These are phyloP conservation scores for Aspergillus eucalypticola DNA, from an alignment of 2,329 filamentous ascomycete genomes.

Conservation along the genomic window DNA sequence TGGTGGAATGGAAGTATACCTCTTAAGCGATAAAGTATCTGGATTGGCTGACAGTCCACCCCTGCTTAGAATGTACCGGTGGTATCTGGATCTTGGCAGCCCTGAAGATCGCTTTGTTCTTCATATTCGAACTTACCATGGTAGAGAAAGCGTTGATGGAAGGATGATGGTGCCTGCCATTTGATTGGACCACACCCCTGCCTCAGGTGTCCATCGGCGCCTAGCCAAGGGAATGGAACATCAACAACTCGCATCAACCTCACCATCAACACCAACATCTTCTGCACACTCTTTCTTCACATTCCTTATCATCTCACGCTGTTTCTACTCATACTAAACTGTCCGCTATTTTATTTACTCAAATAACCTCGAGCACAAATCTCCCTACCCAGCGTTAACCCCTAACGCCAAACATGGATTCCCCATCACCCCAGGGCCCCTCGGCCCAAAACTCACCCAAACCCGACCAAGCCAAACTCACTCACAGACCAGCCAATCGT, in stretches of 20 bases:
- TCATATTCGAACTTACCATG: no score
- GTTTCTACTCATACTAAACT: no score
- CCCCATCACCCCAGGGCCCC: constrained; percentile 26
- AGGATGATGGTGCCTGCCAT: background rate
- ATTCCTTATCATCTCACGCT: background rate
- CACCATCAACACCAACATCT: background rate
- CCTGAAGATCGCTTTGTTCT: no score
- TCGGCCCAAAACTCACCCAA: constrained; percentile 28
- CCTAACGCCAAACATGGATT: constrained; percentile 26
- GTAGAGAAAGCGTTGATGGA: background rate
- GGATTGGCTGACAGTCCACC: no score
- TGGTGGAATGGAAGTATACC: no score
- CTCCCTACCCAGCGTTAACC: background rate
- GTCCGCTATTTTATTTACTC: background rate
- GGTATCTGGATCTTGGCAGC: no score
- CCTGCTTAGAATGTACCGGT: no score
- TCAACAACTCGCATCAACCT: background rate
- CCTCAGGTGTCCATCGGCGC: background rate
- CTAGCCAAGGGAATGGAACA: background rate
- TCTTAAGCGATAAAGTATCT: no score
- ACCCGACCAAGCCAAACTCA: constrained; percentile 22
- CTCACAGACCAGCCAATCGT: constrained; percentile 28
- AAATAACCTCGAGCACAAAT: background rate
- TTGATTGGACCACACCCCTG: background rate
- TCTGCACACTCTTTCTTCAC: background rate